Conservation (phyloP, 805 yeast genomes). For the Wickerhamiella australiensis region DNA sequence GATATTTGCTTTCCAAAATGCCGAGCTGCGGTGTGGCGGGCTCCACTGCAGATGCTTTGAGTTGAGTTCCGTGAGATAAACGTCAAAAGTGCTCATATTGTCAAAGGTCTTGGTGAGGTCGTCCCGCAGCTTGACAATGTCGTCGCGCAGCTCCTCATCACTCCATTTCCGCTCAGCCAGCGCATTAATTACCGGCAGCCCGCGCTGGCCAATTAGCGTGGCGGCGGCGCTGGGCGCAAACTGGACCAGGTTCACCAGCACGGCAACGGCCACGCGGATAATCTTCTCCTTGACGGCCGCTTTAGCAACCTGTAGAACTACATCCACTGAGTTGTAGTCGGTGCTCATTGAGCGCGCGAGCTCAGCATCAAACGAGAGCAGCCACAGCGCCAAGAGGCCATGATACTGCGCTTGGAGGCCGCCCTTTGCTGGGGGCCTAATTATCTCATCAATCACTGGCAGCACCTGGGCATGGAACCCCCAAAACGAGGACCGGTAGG, state of each 20-base stretch:
- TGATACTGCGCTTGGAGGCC: constrained; percentile 72
- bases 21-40: constrained; percentile 80
- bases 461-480: constrained; percentile 32
- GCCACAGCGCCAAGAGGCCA: constrained; percentile 69
- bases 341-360: constrained; percentile 39
- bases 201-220: constrained; percentile 60
- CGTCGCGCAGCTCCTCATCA: constrained; percentile 77
- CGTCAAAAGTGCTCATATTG: constrained; percentile 82
- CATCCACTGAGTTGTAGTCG: constrained; percentile 39
- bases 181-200: constrained; percentile 52
- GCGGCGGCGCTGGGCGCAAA: constrained; percentile 35
- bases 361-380: constrained; percentile 57
- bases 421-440: constrained; percentile 30
- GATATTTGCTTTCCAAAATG: constrained; percentile 82
- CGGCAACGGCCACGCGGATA: constrained; percentile 69
- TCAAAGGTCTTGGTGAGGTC: constrained; percentile 61
- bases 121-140: constrained; percentile 46
- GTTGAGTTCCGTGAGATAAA: constrained; percentile 72
- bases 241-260: constrained; percentile 35
- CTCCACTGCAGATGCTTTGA: constrained; percentile 73
- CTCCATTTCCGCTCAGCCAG: constrained; percentile 84
- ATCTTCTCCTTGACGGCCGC: constrained; percentile 86
- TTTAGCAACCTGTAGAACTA: constrained; percentile 46
- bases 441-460: constrained; percentile 39
- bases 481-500: constrained; percentile 45